Conservation (phyloP, 1,139 yeast genomes). For the Scheffersomyces quercinus region DNA sequence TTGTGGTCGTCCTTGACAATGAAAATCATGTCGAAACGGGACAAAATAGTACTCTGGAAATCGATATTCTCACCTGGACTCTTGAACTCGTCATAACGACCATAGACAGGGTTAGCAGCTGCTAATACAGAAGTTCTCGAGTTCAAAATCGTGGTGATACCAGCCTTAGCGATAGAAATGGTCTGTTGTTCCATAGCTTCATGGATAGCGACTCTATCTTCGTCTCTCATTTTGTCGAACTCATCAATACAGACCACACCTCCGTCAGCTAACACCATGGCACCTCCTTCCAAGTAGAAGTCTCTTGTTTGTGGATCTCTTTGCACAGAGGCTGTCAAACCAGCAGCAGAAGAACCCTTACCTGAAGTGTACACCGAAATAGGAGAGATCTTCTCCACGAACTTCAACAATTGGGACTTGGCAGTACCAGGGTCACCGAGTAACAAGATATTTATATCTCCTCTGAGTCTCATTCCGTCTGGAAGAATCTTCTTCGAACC, state of each 20-base stretch:
- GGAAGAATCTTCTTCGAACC: constrained; percentile 92
- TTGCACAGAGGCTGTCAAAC: constrained; percentile 97
- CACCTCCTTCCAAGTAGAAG: constrained; percentile 97
- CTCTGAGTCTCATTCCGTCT: constrained; percentile 95
- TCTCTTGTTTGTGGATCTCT: constrained; percentile 87
- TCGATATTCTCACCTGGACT: constrained; percentile 98
- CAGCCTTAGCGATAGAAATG: constrained; percentile 98
- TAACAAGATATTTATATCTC: constrained; percentile 90
- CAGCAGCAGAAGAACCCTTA: constrained; percentile 99
- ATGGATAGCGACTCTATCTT: constrained; percentile 97
- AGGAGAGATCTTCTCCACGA: constrained; percentile 93
- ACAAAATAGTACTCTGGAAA: constrained; percentile 93
- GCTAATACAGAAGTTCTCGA: constrained; percentile 96
- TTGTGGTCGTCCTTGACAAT: constrained; percentile 95
- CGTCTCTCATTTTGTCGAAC: constrained; percentile 98
- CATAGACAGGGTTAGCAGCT: constrained; percentile 97
- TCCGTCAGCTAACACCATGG: constrained; percentile 98
- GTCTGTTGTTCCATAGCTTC: constrained; percentile 99
- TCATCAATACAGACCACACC: constrained; percentile 99
- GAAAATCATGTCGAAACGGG: constrained; percentile 98
- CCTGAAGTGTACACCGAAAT: constrained; percentile 97
- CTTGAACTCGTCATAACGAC: constrained; percentile 93
- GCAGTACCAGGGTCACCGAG: constrained; percentile 99
- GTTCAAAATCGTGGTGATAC: constrained; percentile 92
- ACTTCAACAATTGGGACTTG: constrained; percentile 90